Base-by-base conservation (phyloP, 805 yeast genomes). In the Saturnispora mendoncae region DNA sequence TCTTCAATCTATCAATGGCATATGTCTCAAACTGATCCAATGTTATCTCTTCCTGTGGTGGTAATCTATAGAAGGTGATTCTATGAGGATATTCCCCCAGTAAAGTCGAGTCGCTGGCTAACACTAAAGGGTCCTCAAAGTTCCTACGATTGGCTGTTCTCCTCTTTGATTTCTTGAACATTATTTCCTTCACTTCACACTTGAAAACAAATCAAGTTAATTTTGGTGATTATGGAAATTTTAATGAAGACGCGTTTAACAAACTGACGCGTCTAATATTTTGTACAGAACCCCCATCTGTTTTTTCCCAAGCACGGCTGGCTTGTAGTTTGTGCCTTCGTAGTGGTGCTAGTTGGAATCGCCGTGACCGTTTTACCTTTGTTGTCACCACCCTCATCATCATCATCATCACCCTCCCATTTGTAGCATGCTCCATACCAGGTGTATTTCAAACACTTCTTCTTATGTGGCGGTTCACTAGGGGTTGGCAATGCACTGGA, bases 21-120 rank as follows among this genome's bases (percentile, higher is more conserved):
- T 97, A 92, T 4, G 71, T 69, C 62, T 92, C 98, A 61, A 92
- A 92, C 53, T 92, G 84, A 48, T 88, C 97, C 14, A 92, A 61
- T 0, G 97, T 85, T 52, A 92, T 79, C 60, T 92, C 97, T 12
- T 80, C 78, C 25, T 71, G 62, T 0, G 97, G 97, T 9, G 95
- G 92, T 5, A 65, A 48, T 20, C 67, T 73, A 61, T 92, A 92
- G 53, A 90, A 76, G 17, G 85, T 77, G 38, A 92, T 65, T 38
- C 94, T 68, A 28, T 74, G 65, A 9, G 76, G 72, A 56, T 80
- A 78, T 13, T 38, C 41, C n/a, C 30, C 34, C 12, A 46, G 15
- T 12, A 44, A 30, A 0, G 44, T 36, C 15, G 40, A 35, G 24
- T 39, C 39, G 1, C 35, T 19, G 9, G 30, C 41, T 2, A 42